phyloP scores from a whole-genome alignment of 2,329 filamentous ascomycete genomes.

The Colletotrichum tabaci region DNA sequence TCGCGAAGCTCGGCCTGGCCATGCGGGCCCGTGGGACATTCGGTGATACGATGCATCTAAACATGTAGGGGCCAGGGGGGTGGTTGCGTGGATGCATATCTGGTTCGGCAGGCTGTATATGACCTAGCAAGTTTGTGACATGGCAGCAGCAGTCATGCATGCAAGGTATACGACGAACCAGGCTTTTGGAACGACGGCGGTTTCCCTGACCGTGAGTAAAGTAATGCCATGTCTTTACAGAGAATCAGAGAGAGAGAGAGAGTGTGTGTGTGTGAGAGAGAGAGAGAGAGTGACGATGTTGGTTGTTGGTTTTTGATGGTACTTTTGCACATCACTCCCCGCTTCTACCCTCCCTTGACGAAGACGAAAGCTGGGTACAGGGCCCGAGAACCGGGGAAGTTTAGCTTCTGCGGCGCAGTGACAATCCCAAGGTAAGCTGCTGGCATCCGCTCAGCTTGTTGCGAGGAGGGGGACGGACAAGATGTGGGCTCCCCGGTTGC shows the following conservation, averaged over 20 bases:
- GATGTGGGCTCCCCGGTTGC: neutral
- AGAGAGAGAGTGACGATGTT: neutral
- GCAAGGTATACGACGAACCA: constrained; percentile 26
- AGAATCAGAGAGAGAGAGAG: neutral
- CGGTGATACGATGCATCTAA: constrained; percentile 17
- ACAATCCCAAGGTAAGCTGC: neutral
- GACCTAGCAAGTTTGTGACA: constrained; percentile 30
- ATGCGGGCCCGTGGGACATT: neutral
- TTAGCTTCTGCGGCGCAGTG: neutral
- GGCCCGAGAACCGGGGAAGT: constrained; percentile 18
- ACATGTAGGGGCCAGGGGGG: neutral
- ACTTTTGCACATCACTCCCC: neutral
- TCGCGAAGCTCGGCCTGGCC: neutral
- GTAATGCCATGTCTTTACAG: constrained; percentile 15
- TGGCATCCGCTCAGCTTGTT: neutral
- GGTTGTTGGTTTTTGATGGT: neutral
- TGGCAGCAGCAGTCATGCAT: constrained; percentile 21
- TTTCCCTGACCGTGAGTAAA: neutral
- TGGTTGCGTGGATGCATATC: neutral
- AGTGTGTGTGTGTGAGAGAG: no score
- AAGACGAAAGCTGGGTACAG: constrained; percentile 3
- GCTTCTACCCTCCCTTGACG: neutral
- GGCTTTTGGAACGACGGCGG: constrained; percentile 19
- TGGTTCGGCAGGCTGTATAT: constrained; percentile 24
- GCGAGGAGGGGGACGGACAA: neutral